Evolutionary conservation across 768 basidiomycete genomes (phyloP), one percentile per base, ranked within the genome.

Genomic region (Hericium erinaceus): DNA sequence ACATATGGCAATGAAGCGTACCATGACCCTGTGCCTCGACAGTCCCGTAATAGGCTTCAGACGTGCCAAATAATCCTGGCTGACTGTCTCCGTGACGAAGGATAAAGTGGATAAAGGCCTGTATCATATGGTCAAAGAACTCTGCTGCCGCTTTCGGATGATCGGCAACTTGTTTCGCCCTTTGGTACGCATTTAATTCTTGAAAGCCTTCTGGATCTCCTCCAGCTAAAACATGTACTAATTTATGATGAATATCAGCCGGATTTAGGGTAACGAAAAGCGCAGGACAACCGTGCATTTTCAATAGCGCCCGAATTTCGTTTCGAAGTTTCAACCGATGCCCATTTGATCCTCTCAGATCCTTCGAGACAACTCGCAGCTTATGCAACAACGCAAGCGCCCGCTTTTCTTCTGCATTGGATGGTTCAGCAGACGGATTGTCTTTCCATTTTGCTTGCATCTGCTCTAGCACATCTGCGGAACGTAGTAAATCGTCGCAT

Each of bases 101-200:
- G 20, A 69, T 59, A 57, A 37, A 70, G 0, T 64, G 59, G 1
- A 76, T 66, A 57, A 78, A 74, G 0, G 68, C 64, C 16, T 68
- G 64, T 63, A 78, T 75, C 22, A 72, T 73, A 1, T 71, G 57
- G 61, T 77, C 62, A 57, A 79, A 79, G 61, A 77, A 79, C 18
- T 70, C 60, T 0, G 75, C 71, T 1, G 72, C 73, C 0, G 74
- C 58, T 5, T 58, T 56, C 0, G 78, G 77, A 64, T 79, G 74
- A 55, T 66, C 58, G 0, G 79, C 76, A 4, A 79, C 54, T 0
- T 75, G 54, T 1, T 66, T 39, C 0, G 72, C 39, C 41, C 76
- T 74, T 18, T 75, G 63, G 49, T 72, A 20, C 70, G 62, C 56
- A 68, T 69, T 54, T 0, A 66, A 12, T 0, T 74, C 46, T 9